These are phyloP conservation scores for Corchorus capsularis DNA, from an alignment of 345 rosid species.

Conservation along the genomic window DNA sequence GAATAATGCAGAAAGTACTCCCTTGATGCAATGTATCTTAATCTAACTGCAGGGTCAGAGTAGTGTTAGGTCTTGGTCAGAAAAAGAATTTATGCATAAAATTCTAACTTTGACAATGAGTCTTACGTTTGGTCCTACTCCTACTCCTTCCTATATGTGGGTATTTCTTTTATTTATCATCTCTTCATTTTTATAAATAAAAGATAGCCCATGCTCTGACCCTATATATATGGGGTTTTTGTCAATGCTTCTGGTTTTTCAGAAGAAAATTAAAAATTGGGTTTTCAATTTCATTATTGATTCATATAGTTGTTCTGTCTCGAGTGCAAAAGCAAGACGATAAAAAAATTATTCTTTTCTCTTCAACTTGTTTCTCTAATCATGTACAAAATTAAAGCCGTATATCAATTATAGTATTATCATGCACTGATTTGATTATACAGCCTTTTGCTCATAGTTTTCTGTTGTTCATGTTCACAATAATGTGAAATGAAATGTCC, in stretches of 20 bases:
- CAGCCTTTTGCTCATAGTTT: not conserved
- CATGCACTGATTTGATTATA: not conserved
- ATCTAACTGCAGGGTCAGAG: not conserved
- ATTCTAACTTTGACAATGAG: not conserved
- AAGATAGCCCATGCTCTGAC: too few relatives aligned
- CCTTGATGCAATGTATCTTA: not conserved
- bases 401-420: not conserved
- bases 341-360: too few relatives aligned
- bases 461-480: conserved; percentile 7
- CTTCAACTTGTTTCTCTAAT: not conserved
- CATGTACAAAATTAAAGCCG: not conserved
- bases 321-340: too few relatives aligned
- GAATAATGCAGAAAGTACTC: not conserved
- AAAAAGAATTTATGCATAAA: not conserved
- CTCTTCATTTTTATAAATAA: too few relatives aligned
- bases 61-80: not conserved
- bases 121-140: not conserved
- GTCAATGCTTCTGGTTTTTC: too few relatives aligned
- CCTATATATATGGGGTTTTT: too few relatives aligned
- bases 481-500: too few relatives aligned
- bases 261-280: too few relatives aligned
- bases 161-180: too few relatives aligned
- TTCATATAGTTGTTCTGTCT: too few relatives aligned
- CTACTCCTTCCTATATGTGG: too few relatives aligned
- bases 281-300: too few relatives aligned